These are phyloP conservation scores for Neurospora sp. DNA, from an alignment of 495 filamentous ascomycete species.

Conservation along the genomic window DNA sequence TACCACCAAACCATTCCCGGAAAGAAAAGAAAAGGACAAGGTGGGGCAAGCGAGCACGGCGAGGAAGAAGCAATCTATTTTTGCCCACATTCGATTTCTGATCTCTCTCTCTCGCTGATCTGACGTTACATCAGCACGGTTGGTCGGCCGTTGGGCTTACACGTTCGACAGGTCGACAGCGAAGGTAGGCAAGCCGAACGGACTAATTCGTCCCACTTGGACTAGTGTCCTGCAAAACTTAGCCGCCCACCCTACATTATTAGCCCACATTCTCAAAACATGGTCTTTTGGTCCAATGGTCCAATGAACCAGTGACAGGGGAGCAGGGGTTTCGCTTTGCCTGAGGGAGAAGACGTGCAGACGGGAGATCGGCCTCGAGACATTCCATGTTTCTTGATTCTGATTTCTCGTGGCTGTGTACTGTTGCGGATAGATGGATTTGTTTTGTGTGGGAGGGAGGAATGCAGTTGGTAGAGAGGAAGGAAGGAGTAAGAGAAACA, in stretches of 20 bases:
- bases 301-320: not conserved
- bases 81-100: not conserved
- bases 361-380: conserved; percentile 1
- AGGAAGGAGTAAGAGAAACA: not conserved
- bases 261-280: conserved; percentile 6
- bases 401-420: not conserved
- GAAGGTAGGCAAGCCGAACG: not conserved
- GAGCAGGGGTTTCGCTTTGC: not conserved
- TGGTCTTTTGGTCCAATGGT: not conserved
- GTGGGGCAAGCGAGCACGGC: not conserved
- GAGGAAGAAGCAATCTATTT: not conserved
- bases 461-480: not conserved
- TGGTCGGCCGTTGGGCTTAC: not conserved
- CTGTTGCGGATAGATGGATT: not conserved
- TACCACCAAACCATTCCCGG: not conserved
- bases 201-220: not conserved
- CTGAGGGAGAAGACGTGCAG: not conserved
- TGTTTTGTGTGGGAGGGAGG: not conserved
- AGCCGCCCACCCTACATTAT: not conserved
- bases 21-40: not conserved
- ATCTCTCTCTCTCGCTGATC: not conserved
- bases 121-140: not conserved
- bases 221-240: not conserved
- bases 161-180: not conserved
- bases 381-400: not conserved